Evolutionary conservation across 2,329 filamentous ascomycete species (phyloP), one percentile per base, ranked within the genome.

Genomic region (Corynespora cassiicola): DNA sequence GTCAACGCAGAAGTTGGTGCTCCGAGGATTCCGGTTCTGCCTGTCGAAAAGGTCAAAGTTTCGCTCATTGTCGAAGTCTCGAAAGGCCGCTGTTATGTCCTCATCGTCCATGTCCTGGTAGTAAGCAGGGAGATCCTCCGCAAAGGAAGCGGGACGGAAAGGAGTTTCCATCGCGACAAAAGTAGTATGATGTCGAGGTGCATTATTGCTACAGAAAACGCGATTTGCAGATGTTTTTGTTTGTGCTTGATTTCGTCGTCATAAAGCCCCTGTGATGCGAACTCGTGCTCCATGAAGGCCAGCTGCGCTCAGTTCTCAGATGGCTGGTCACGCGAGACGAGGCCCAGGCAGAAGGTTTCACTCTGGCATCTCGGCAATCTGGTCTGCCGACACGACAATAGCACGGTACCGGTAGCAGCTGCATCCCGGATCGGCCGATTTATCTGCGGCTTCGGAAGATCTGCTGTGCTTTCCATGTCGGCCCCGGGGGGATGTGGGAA

Each of bases 1-100:
- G 50, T 85, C 80, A n/a, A 87, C 70, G 20, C 85, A 76, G 51
- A 87, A 86, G 58, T 85, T 87, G 21, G 54, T 65, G 14, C 76
- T 78, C 0, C 58, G 40, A 2, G 66, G 62, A 27, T 67, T 60
- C 10, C 67, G 63, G 4, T 76, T 73, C 25, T 71, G 61, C 1
- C 58, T 30, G 40, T 77, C 65, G 29, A 76, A 74, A 2, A 64
- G 46, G 0, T 71, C 51, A 42, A 81, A 81, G 26, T 75, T 72
- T 0, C 57, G 54, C 3, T 66, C 49, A 20, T 74, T 50, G 57
- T 87, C 83, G 34, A 85, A 80, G 54, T 84, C 65, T 14, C 63
- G 52, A 49, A 84, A 82, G 17, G 61, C 65, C 28, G 56, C 36
- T n/a, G 44, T 36, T 14, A 70, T 62, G 4, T 60, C 62, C 3